phyloP scores from a whole-genome alignment of 2,329 filamentous ascomycete species.

The Pyrenochaeta sp. region DNA sequence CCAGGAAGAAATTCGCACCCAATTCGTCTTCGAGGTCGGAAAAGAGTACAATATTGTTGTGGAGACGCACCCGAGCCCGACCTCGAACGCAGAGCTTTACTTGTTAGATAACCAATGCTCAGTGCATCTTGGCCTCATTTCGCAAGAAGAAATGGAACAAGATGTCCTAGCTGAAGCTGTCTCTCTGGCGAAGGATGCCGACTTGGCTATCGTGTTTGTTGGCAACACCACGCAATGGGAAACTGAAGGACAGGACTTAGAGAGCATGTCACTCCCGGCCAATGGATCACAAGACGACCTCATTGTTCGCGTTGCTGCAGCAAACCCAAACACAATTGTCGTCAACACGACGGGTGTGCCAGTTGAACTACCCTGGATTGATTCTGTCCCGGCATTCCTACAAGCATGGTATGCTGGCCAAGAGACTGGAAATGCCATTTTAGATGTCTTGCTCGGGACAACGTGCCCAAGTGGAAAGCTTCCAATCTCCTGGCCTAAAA shows the following conservation, averaged over 20 bases:
- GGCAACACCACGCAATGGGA: slow-evolving; percentile 61
- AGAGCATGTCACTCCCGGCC: slow-evolving; percentile 31
- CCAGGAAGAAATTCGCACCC: slow-evolving; percentile 20
- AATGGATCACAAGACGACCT: slow-evolving; percentile 67
- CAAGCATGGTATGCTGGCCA: slow-evolving; percentile 77
- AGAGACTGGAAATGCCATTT: slow-evolving; percentile 69
- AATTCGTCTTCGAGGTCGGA: slow-evolving; percentile 10
- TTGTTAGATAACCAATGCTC: slow-evolving; percentile 21
- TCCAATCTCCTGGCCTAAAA: slow-evolving; percentile 68
- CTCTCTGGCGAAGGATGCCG: slow-evolving; percentile 54
- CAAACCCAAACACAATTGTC: slow-evolving; percentile 71
- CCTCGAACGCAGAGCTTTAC: slow-evolving; percentile 19
- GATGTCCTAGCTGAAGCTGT: slow-evolving; percentile 24
- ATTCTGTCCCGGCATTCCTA: slow-evolving; percentile 66
- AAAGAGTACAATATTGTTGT: slow-evolving; percentile 16
- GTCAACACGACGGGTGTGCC: slow-evolving; percentile 73
- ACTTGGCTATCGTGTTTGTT: slow-evolving; percentile 71
- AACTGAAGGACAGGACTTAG: slow-evolving; percentile 29
- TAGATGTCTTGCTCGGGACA: slow-evolving; percentile 69
- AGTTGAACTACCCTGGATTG: slow-evolving; percentile 72
- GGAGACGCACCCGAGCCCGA: slow-evolving; percentile 17
- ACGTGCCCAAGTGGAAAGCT: slow-evolving; percentile 69
- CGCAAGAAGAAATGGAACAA: slow-evolving; percentile 23
- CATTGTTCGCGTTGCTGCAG: slow-evolving; percentile 57
- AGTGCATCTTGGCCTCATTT: slow-evolving; percentile 22